Evolutionary conservation across 345 rosid species (phyloP), one percentile per base, ranked within the genome.

Genomic region (Hibiscus tridactylites): DNA sequence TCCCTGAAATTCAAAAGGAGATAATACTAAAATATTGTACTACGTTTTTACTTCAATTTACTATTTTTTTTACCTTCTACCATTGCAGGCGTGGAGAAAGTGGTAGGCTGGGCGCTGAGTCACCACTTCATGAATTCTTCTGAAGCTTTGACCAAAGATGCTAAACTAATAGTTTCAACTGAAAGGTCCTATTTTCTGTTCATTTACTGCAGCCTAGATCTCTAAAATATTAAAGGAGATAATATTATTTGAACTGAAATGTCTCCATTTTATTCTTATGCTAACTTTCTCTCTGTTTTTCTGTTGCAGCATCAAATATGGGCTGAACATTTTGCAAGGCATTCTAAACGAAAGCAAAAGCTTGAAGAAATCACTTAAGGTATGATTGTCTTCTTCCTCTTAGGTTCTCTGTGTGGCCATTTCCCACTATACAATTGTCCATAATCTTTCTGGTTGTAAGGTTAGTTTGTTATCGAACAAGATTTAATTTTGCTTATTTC

Each of bases 21-120:
- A n/a, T 65, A 26, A 9, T 46, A 9, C 3, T 12, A 15, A 35
- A 61, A 46, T 6, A 6, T 65, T 65, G 31, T 46, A 15, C 13
- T 65, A 33, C 13, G 12, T 44, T 74, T 24, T 46, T 29, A 46
- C 6, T 60, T 61, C 29, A 21, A 6, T 4, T 73, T 44, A 29
- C 9, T 74, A 26, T 56, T 74, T 61, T 39, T 16, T 65, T 26
- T 47, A 21, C 57, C 37, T 2, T 52, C 19, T 75, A 16, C 50
- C 56, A 19, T 53, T 49, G 42, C 65, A 96, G 99, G 91, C 78
- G 99, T 84, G 75, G 99, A 96, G 80, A 96, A 92, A 84, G 81
- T 89, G 70, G 92, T 89, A 17, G 99, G 99, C 63, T 96, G 97
- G 98, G 95, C 97, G 58, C 63, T 88, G 31, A 83, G 97, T 74